Base-by-base conservation (phyloP, 306 rosid species). In the Gastrolobium bilobum region DNA sequence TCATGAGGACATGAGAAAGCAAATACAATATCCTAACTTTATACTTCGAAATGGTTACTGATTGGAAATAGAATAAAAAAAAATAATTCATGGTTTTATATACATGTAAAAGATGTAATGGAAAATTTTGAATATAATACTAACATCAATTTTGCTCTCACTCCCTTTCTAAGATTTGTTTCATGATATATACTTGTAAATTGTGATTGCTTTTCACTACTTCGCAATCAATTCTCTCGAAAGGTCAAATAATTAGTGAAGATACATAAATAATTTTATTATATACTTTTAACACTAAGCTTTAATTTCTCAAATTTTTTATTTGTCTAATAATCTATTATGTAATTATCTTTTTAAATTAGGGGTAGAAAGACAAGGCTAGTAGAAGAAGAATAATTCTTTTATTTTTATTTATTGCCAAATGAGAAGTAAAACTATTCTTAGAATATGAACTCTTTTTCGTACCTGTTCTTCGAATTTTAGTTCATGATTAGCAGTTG, bases 101-200 rank as follows among this genome's bases (percentile, higher is more conserved):
- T 38, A 50, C 42, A 52, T 51, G 20, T 47, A 75, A 33, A 81
- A 64, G 30, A 69, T 39, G 15, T 10, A 15, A 50, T 51, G 43
- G 30, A 69, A 8, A 20, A 20, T 40, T 59, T 71, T 82, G 69
- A 71, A 54, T 59, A 6, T 29, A 40, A 33, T 59, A 57, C 15
- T 14, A 13, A 56, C 3, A 42, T 5, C 0, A 2, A 47, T 14
- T 39, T 6, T 53, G 3, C 34, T 9, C 1, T 7, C 6, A 42
- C 4, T 0, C 20, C 15, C 42, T n/a, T 1, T 20, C 5, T 10
- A 8, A 59, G 61, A 5, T 0, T 61, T 39, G 9, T 20, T 60
- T 71, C 2, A 13, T 42, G 44, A 14, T 39, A 13, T 38, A 57
- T 50, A 46, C 4, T 13, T 63, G 20, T 39, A 64, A 76, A 20